These are phyloP conservation scores for Mortierella sp. DNA, from an alignment of 371 early-diverging fungal genomes.

Conservation along the genomic window DNA sequence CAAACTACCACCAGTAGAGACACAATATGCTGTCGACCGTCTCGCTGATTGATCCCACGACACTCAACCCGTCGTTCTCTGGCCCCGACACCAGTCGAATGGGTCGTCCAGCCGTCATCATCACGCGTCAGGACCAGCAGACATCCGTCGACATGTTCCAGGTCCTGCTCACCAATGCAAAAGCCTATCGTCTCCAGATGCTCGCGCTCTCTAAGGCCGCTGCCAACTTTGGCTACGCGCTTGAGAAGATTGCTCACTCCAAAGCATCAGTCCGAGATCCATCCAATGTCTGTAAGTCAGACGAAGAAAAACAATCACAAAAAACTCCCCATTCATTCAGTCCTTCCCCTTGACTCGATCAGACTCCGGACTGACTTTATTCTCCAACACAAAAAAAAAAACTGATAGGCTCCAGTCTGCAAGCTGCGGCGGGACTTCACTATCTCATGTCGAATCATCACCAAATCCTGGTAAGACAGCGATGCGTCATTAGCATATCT, in stretches of 20 bases:
- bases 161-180: constrained; percentile 56
- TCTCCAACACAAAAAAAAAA: too few species aligned
- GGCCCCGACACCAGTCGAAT: constrained; percentile 39
- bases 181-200: constrained; percentile 62
- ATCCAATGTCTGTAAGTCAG: constrained; percentile 41
- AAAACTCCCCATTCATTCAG: too few species aligned
- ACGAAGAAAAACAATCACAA: too few species aligned
- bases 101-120: constrained; percentile 42
- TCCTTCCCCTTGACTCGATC: too few species aligned
- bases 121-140: constrained; percentile 49
- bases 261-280: constrained; percentile 56
- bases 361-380: too few species aligned
- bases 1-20: too few species aligned
- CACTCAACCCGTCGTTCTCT: constrained; percentile 52
- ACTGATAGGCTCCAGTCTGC: constrained; percentile 61
- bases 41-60: constrained; percentile 51
- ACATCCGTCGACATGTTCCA: constrained; percentile 34
- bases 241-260: constrained; percentile 62
- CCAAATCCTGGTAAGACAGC: constrained; percentile 61
- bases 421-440: constrained; percentile 67
- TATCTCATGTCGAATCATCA: constrained; percentile 68
- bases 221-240: constrained; percentile 62
- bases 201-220: constrained; percentile 60
- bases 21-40: constrained; percentile 46
- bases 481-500: neutral